Evolutionary conservation across 2,329 filamentous ascomycete genomes (phyloP), one percentile per base, ranked within the genome.

Genomic region (Fusarium bulbicola): DNA sequence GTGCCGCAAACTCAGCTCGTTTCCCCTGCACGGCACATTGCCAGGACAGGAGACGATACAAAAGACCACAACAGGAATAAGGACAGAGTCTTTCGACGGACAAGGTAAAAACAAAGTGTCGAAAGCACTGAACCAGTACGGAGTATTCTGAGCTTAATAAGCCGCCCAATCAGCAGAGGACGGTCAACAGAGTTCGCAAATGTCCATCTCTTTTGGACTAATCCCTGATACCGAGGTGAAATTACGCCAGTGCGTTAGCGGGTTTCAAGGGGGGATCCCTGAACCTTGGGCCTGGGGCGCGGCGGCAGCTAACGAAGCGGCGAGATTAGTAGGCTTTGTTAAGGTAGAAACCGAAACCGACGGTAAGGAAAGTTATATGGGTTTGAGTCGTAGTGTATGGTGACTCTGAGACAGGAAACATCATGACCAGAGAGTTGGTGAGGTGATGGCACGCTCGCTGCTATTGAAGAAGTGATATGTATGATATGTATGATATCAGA

Each of bases 221-320:
- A 82, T 82, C 80, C 79, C 82, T 86, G 85, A 85, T 80, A 85
- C 84, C 77, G 72, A 80, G 77, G 79, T 84, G 85, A 87, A 84
- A 85, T 86, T 85, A 81, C 80, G 77, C 81, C 82, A 82, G 80
- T 79, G 76, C 78, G 76, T 82, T 86, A 85, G 85, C 83, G 84
- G 83, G 87, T 89, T 89, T 89, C 85, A 87, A 85, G 84, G 84
- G 81, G 84, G 83, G 80, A 71, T 72, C 74, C 76, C 73, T 74
- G 71, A 73, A 59, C 76, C 76, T 64, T 68, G 65, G 61, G 50
- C 76, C 65, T 68, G 66, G 61, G 53, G 59, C 61, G 53, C 70
- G 62, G 71, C 72, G 74, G 71, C 67, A 75, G 68, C 73, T 72
- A 76, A 74, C 60, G 60, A 74, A 72, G 63, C 68, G 72, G 64